phyloP scores from a whole-genome alignment of 2,329 filamentous ascomycete genomes.

The Madurella fahalii region DNA sequence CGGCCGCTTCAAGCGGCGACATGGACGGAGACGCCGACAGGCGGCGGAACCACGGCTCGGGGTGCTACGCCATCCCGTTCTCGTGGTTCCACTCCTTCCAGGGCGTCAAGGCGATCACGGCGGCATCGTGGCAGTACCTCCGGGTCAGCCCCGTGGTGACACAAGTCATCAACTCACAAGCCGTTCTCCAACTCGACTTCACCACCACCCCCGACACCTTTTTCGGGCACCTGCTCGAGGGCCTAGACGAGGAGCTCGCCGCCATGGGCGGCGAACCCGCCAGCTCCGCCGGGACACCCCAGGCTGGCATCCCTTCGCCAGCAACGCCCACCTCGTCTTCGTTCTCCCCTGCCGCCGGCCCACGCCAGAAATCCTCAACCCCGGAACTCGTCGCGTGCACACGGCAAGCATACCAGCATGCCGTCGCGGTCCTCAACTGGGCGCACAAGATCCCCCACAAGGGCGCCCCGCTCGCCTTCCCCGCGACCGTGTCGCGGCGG shows the following conservation, averaged over 20 bases:
- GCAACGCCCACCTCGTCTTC: neutral
- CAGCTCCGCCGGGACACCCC: neutral
- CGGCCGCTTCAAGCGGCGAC: conserved; percentile 29
- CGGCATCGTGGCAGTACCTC: conserved; percentile 61
- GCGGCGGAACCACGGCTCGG: conserved; percentile 13
- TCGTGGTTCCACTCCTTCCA: conserved; percentile 66
- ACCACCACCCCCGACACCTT: conserved; percentile 51
- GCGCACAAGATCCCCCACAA: conserved; percentile 58
- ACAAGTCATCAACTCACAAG: conserved; percentile 61
- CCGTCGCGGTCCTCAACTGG: conserved; percentile 64
- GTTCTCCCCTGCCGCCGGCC: neutral
- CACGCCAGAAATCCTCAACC: conserved; percentile 7
- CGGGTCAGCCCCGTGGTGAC: conserved; percentile 54
- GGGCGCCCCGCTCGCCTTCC: conserved; percentile 57
- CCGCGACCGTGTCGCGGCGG: conserved; percentile 58
- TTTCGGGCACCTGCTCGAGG: conserved; percentile 57
- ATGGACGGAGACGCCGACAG: conserved; percentile 14
- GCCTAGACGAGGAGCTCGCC: conserved; percentile 53
- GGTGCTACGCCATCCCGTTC: conserved; percentile 54
- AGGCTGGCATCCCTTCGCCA: neutral
- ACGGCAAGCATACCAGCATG: conserved; percentile 57
- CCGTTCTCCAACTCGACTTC: conserved; percentile 57
- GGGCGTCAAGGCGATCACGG: conserved; percentile 62
- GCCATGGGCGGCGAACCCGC: conserved; percentile 23
- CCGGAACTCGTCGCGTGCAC: conserved; percentile 33